Base-by-base conservation (phyloP, 495 filamentous ascomycete species). In the Wilcoxina mikolae region DNA sequence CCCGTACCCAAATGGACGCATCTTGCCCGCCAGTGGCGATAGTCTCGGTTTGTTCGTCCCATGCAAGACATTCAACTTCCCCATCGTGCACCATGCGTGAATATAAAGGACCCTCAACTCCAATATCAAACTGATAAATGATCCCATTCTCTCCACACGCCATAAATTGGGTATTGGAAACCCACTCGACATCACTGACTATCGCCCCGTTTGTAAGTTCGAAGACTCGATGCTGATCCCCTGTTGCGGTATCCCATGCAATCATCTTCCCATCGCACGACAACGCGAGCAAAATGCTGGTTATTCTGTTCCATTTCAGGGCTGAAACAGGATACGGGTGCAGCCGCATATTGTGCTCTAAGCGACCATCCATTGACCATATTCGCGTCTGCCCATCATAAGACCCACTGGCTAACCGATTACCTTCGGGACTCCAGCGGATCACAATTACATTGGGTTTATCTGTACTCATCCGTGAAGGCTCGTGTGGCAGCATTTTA, bases 401-500 rank as follows among this genome's bases (percentile, higher is more conserved):
- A 41, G 79, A 81, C 27, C 82, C 82, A 22, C 87, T 71, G 18
- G 85, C 85, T 49, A 93, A 72, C 43, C 76, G 70, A 15, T 74
- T 66, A 15, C 86, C 86, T 35, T 76, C 68, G 9, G 72, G 73
- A 57, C 81, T 81, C 86, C 86, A 93, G 20, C 82, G 77, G 59
- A 89, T 75, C 15, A 80, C 77, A 15, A 75, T 78, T 25, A 79
- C 74, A 1, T 73, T 72, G 11, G 71, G 68, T 29, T 68, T 70
- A 18, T 66, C 61, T 9, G 24, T 26, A 22, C 27, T 23, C 24
- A 71, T 77, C 68, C 50, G 75, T 71, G 52, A 73, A 25, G 62
- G 58, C 22, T 61, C 51, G 18, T 62, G 54, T 22, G 56, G 53
- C 26, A 58, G 70, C 56, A 69, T 58, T 55, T 57, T 49, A 62